Evolutionary conservation across 352 stramenopile genomes (phyloP), one percentile per base, ranked within the genome.

Genomic region (Globisporangium sylvaticum): DNA sequence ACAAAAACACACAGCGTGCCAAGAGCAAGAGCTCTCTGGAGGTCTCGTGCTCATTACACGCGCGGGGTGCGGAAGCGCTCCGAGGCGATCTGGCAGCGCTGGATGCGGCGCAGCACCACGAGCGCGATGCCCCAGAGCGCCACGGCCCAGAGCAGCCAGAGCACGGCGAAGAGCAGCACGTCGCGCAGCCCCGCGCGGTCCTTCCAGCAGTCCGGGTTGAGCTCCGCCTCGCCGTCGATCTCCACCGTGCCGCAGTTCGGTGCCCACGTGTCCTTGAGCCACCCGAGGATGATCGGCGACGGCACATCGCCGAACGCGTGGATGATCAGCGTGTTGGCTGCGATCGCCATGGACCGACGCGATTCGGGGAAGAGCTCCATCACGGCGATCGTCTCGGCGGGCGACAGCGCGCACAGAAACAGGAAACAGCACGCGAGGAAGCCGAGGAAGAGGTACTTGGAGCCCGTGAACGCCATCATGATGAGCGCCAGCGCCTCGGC

Each of bases 231-330:
- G 54, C 78, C 83, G 71, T 87, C 74, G 18, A 84, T 81, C 59
- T 87, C 83, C 46, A 94, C 69, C 4, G 81, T 91, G 56, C 81
- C 84, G 62, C 94, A 98, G 46, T 79, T 74, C 9, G 96, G 95
- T n/a, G 95, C 94, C 73, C 96, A 90, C 29, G 76, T 66, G 69
- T 98, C 96, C 77, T 98, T 98, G 61, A 98, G 81, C 73, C 32
- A 80, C 14, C 96, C 96, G 31, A 98, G 74, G 52, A 98, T 81
- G 52, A 98, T 91, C 3, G 96, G 96, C 18, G 90, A 92, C 25
- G 96, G 95, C 14, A 99, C 96, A 75, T 99, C 96, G 7, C 96
- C 96, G 12, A 98, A 75, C 10, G 87, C 76, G 77, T 98, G 96
- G 60, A 98, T 96, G 34, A 96, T 68, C 8, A 98, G 72, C 52